Percentiles rank a stretch among this genome's conserved stretches.
Evolutionary conservation across 495 filamentous ascomycete species (phyloP).

Genomic region (Immersiella caudata): DNA sequence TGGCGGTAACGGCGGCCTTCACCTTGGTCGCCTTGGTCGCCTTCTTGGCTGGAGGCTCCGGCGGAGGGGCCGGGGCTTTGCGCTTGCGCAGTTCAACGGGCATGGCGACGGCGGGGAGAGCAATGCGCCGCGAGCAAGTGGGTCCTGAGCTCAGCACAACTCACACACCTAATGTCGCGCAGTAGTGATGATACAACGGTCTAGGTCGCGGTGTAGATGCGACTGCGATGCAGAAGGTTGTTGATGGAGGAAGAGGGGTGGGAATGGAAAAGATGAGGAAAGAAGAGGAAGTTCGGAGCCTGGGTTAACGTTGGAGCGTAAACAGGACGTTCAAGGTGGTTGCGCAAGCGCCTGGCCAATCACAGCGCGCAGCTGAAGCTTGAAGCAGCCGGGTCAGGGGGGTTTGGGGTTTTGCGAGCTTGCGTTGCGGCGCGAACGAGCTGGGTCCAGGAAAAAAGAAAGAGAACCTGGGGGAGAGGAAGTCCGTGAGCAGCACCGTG

Average conservation of each 20-base stretch:
- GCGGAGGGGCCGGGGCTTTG: slow-evolving; percentile 63
- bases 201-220: slow-evolving; percentile 18
- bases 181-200: slow-evolving; percentile 12
- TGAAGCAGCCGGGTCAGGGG: slow-evolving; percentile 30
- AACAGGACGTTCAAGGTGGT: slow-evolving; percentile 41
- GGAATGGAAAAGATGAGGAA: slow-evolving; percentile 18
- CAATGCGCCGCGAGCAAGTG: not conserved
- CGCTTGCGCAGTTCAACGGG: slow-evolving; percentile 72
- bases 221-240: slow-evolving; percentile 12
- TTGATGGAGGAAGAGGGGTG: not conserved
- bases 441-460: slow-evolving; percentile 2
- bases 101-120: slow-evolving; percentile 39
- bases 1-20: not conserved
- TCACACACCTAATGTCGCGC: slow-evolving; percentile 7
- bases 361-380: slow-evolving; percentile 23
- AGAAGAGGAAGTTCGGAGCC: slow-evolving; percentile 21
- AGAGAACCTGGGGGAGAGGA: not conserved
- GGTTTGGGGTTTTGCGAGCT: slow-evolving; percentile 20
- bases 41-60: slow-evolving; percentile 47
- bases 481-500: not conserved
- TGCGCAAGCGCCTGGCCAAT: slow-evolving; percentile 38
- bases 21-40: slow-evolving; percentile 51
- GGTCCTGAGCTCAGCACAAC: not conserved
- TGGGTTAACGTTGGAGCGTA: slow-evolving; percentile 33
- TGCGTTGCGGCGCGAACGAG: not conserved